Evolutionary conservation across 176 grass and related monocot species (phyloP), one percentile per base, ranked within the genome.

Genomic region (Avena sativa): DNA sequence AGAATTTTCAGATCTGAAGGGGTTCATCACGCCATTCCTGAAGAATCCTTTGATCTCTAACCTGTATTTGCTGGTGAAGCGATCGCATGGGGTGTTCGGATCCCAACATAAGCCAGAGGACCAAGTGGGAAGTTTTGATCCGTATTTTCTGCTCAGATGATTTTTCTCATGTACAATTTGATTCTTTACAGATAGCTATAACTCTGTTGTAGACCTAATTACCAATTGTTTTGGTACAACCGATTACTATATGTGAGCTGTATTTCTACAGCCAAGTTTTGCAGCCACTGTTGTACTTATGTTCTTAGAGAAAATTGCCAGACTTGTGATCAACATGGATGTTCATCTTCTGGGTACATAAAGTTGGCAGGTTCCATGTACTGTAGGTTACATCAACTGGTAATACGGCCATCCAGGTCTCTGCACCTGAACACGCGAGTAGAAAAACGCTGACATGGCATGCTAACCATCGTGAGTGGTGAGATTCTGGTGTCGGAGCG

Each of bases 141-240:
- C 90, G 5, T 98, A 98, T 92, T 98, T 98, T 88, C 96, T 98
- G 89, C 78, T 95, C 28, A 81, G 93, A 91, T 95, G 76, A 82
- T n/a, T 23, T 85, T 92, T 72, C 17, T 75, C 11, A 71, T 82
- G 47, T 81, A 43, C 30, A 59, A 81, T 43, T 30, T 30, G n/a
- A 61, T 60, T 83, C 8, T 64, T 38, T 87, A 28, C 20, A 30
- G 63, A 66, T 80, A 76, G 64, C 76, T 79, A 67, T 81, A 82
- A 48, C 60, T 74, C 51, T 17, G 17, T 82, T 81, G 81, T 75
- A 81, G 73, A 63, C 86, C 71, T 23, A 51, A 68, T 63, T 61
- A 68, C 46, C 81, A 49, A 43, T 43, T 43, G 32, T 71, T 83
- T 78, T 15, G 83, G 40, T 74, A 81, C 21, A 25, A 58, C 69